Evolutionary conservation across 2,329 filamentous ascomycete species (phyloP).

Genomic region (Beauveria pseudobassiana): DNA sequence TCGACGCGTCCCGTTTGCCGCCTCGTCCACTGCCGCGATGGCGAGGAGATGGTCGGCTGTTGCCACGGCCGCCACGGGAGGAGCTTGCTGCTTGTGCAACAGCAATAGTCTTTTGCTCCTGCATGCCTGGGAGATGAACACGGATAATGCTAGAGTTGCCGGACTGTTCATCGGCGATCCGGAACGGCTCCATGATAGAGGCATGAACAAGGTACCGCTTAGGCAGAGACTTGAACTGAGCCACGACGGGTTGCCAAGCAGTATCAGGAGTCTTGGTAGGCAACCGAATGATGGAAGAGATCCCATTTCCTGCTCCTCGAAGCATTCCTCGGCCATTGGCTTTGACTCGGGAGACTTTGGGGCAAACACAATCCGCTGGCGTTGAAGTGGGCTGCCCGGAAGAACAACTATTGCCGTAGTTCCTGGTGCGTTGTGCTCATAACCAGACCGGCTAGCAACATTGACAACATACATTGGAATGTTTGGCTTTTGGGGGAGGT

Average conservation of each 20-base stretch:
- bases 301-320: constrained; percentile 74
- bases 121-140: constrained; percentile 36
- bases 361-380: not conserved
- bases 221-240: constrained; percentile 47
- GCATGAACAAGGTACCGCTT: constrained; percentile 40
- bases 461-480: constrained; percentile 63
- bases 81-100: constrained; percentile 26
- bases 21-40: constrained; percentile 25
- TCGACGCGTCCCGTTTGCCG: constrained; percentile 27
- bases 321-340: constrained; percentile 70
- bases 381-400: constrained; percentile 28
- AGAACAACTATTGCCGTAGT: constrained; percentile 64
- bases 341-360: constrained; percentile 36
- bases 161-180: constrained; percentile 25
- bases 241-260: constrained; percentile 53
- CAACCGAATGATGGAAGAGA: constrained; percentile 63
- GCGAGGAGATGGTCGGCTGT: constrained; percentile 21
- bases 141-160: constrained; percentile 29
- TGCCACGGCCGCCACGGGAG: constrained; percentile 24
- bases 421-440: constrained; percentile 45
- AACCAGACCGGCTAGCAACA: constrained; percentile 58
- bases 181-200: constrained; percentile 27
- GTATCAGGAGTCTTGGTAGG: constrained; percentile 54
- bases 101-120: constrained; percentile 29
- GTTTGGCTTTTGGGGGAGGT: constrained; percentile 44